Percentiles rank a stretch among this genome's conserved stretches.
Evolutionary conservation across 2,329 filamentous ascomycete genomes (phyloP).

Genomic region (Fusarium pseudonygamai): DNA sequence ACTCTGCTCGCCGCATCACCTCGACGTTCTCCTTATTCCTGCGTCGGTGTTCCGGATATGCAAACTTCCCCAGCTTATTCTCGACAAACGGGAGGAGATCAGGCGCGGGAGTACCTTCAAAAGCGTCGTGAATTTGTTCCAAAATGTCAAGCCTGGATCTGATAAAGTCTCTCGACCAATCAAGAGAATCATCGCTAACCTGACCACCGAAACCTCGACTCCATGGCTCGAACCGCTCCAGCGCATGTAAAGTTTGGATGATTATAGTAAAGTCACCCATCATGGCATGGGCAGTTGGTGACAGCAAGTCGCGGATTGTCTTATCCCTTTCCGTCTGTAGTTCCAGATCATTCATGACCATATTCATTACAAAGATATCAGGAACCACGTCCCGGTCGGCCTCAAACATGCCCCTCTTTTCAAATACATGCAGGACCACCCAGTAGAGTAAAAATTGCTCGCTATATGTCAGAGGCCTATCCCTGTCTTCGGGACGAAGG

Average conservation of each 20-base stretch:
- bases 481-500: neutral
- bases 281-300: neutral
- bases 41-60: neutral
- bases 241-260: neutral
- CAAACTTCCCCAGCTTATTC: neutral
- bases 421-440: neutral
- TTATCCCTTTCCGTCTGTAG: neutral
- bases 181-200: neutral
- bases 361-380: neutral
- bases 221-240: neutral
- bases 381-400: accelerated
- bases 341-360: neutral
- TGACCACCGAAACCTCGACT: neutral
- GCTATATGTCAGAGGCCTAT: neutral
- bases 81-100: neutral
- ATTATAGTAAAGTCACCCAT: neutral
- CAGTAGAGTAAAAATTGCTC: neutral
- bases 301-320: neutral
- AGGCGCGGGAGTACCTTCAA: neutral
- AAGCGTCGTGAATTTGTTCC: neutral
- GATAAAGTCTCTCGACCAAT: neutral
- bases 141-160: neutral
- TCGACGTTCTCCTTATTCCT: neutral
- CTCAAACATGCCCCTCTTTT: neutral
- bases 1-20: neutral